phyloP scores from a whole-genome alignment of 306 rosid species.

The Sechiopsis laciniata region DNA sequence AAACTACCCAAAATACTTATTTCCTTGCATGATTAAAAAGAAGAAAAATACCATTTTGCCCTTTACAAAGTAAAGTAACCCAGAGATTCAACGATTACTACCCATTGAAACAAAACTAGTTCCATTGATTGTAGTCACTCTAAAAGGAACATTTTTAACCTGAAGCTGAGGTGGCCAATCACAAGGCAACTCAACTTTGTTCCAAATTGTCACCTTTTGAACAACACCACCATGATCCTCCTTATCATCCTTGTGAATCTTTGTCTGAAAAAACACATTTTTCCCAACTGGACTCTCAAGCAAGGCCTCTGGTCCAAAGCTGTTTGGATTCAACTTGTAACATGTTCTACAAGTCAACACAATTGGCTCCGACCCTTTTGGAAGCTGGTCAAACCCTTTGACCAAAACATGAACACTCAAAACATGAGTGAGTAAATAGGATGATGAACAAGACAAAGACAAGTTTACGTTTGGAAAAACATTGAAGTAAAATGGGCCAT shows the following conservation, averaged over 20 bases:
- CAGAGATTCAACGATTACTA: no score
- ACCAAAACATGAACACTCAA: no score
- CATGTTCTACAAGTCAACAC: background rate
- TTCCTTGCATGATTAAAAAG: no score
- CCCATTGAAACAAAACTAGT: no score
- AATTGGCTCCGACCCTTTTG: background rate
- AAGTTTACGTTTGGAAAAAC: slow-evolving; percentile 11
- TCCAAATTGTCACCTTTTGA: background rate
- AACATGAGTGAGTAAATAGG: no score
- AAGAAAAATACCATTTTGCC: no score
- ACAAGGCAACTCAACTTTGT: background rate
- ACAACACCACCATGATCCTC: background rate
- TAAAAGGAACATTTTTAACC: no score
- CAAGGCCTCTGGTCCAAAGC: background rate
- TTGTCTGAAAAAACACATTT: slow-evolving; percentile 2
- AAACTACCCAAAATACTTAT: no score
- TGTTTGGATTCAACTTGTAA: background rate
- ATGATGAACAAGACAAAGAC: no score
- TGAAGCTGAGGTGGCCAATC: background rate
- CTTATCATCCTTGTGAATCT: background rate
- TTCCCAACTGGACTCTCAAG: slow-evolving; percentile 4
- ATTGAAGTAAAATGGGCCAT: slow-evolving; percentile 11
- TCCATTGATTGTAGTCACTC: no score
- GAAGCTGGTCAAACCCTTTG: no score
- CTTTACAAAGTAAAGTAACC: no score